Base-by-base conservation (phyloP, 257 asterid species). In the Nicotiana noctiflora region DNA sequence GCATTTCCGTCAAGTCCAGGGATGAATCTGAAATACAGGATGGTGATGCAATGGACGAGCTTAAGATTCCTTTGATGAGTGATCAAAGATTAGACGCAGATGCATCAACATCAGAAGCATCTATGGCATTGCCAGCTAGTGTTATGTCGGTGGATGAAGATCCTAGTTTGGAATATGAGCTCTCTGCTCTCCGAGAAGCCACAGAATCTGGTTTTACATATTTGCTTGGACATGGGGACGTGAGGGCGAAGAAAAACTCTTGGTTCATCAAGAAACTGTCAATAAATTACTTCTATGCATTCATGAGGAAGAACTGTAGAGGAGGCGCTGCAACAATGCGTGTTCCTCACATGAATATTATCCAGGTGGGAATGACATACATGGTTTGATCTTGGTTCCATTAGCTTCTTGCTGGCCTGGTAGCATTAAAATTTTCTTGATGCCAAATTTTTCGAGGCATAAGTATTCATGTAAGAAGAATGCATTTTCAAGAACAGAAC, bases 271-370 rank as follows among this genome's bases (percentile, higher is more conserved):
- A 96, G 92, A 96, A 94, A 74, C 84, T 96, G 61, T 88, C 84
- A 1, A 91, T 96, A 78, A 94, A 94, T 84, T 96, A 96, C 84
- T 91, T 94, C 80, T 96, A 96, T 25, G 93, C 97, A 4, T 96
- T 92, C 87, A 82, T 96, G 91, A 90, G 98, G 92, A 86, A 86
- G 83, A 96, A 94, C 82, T 96, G 99, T 87, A 91, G 99, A 57
- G 98, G 97, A 13, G 98, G 98, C 15, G 92, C 97, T 55, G 99
- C 99, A 1, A 94, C 94, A 1, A 86, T 96, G 97, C 91, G 84
- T 49, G 98, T 93, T 76, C 99, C 99, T 83, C 99, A 93, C 81
- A 90, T 86, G 89, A 89, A 93, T 63, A 84, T 96, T 9, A 88
- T 96, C 75, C 92, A 86, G 84, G 99, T 96, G 46, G 90, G 95